Percentiles rank a stretch among this genome's conserved stretches.
These are phyloP conservation scores for Triglochin maritima DNA, from an alignment of 106 monocot species.

Conservation along the genomic window DNA sequence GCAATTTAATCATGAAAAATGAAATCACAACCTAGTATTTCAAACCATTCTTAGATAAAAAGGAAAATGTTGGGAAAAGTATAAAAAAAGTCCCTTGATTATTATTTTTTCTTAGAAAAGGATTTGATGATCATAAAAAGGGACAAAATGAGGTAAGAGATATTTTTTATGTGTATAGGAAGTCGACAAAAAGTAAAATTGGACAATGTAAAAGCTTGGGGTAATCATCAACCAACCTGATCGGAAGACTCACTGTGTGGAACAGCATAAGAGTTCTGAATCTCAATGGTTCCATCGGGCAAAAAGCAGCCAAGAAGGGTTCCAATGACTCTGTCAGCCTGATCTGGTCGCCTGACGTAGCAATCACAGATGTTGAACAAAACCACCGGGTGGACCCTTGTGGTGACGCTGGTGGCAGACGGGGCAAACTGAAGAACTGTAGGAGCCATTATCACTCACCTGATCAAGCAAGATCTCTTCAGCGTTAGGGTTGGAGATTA, in stretches of 20 bases:
- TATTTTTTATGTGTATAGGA: too few relatives aligned
- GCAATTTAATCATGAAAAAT: too few relatives aligned
- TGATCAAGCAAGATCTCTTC: too few relatives aligned
- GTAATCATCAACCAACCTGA: slow-evolving; percentile 24
- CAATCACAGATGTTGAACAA: slow-evolving; percentile 77
- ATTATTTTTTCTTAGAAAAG: too few relatives aligned
- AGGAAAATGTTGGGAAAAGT: too few relatives aligned
- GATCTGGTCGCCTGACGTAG: slow-evolving; percentile 66
- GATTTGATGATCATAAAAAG: too few relatives aligned
- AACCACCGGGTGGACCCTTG: slow-evolving; percentile 48
- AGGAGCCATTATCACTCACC: slow-evolving; percentile 11
- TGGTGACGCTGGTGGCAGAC: slow-evolving; percentile 19
- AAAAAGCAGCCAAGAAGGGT: slow-evolving; percentile 57
- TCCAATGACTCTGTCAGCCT: slow-evolving; percentile 54
- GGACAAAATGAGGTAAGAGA: too few relatives aligned
- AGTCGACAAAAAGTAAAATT: too few relatives aligned
- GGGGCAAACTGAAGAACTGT: slow-evolving; percentile 37
- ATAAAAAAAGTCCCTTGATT: too few relatives aligned
- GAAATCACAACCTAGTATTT: too few relatives aligned
- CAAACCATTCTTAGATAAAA: too few relatives aligned
- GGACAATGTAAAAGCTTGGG: background rate
- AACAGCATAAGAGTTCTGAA: slow-evolving; percentile 64
- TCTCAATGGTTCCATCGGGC: slow-evolving; percentile 46
- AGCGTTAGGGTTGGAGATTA: too few relatives aligned
- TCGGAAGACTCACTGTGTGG: slow-evolving; percentile 58